Percentiles rank a stretch among this genome's conserved stretches.
phyloP scores from a whole-genome alignment of 2,329 filamentous ascomycete genomes.

The Mariannaea elegans region DNA sequence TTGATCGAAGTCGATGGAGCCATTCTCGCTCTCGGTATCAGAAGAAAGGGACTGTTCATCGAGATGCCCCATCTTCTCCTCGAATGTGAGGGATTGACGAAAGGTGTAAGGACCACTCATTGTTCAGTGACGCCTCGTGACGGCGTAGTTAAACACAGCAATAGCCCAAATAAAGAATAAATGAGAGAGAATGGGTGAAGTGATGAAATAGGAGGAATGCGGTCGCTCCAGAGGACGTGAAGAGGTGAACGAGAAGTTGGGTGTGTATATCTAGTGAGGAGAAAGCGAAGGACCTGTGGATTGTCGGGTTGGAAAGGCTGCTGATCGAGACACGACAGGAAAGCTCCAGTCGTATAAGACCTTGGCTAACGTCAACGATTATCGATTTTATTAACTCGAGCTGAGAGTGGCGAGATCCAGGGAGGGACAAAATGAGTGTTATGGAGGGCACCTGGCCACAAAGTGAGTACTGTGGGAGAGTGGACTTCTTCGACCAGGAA shows the following conservation, averaged over 20 bases:
- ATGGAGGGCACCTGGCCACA: no score
- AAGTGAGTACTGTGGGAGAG: no score
- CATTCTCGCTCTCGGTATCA: constrained; percentile 55
- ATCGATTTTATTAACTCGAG: no score
- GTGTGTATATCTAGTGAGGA: no score
- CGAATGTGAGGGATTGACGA: constrained; percentile 47
- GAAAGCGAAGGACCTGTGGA: no score
- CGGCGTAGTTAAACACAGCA: constrained; percentile 1
- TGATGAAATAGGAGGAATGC: constrained; percentile 11
- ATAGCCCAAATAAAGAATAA: not conserved
- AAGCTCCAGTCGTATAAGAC: no score
- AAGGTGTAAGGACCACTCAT: constrained; percentile 53
- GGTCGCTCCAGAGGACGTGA: no score
- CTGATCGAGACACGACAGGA: no score
- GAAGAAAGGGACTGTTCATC: constrained; percentile 53
- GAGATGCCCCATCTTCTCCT: constrained; percentile 57
- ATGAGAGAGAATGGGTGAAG: constrained; percentile 5
- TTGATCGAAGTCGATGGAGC: constrained; percentile 49
- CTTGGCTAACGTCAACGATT: no score
- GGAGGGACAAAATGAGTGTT: no score
- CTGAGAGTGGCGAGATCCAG: no score
- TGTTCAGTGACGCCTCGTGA: constrained; percentile 28
- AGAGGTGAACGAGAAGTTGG: not conserved
- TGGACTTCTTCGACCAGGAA: constrained; percentile 1
- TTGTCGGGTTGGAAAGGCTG: no score